Evolutionary conservation across 208 protist species (phyloP), one percentile per base, ranked within the genome.

Genomic region (Phytomonas serpens): DNA sequence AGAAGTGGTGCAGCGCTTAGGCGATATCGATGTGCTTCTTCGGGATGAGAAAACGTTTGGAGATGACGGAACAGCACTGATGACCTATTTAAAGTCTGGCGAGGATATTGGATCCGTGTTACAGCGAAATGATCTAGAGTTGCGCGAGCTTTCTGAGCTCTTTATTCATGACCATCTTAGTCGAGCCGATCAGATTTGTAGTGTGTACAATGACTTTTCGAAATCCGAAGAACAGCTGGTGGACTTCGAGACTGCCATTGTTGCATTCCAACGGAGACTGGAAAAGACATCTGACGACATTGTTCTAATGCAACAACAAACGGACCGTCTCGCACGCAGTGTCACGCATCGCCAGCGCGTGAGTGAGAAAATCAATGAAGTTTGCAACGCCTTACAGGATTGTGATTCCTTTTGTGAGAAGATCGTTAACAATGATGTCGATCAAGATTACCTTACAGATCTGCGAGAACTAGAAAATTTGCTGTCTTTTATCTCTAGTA

Each of bases 361-460:
- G 27, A 93, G 88, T 76, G 74, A 78, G 32, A 86, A 81, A 69
- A 82, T 95, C 71, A 92, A 86, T 68, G 88, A 89, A 70, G 88
- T 95, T 33, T 95, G 93, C 76, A 86, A 63, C 33, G 86, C 76
- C 4, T 51, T 95, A 66, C 81, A 93, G 73, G 88, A 93, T 80
- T 95, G 90, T 71, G 90, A 95, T 57, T 62, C 74, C 13, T 95
- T 93, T 77, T 95, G 90, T 67, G 77, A 85, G 32, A 81, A 84
- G 61, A 91, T 95, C 67, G 69, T 79, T 38, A 85, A 78, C 72
- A 88, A 85, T n/a, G 83, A 87, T 29, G 88, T 95, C 9, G 86
- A 91, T 47, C 64, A 74, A 13, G 73, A 69, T 33, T 95, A 93
- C 69, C 69, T 95, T 29, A 71, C 73, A 32, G 90, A 87, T 71